These are phyloP conservation scores for Thermoascus crustaceus DNA, from an alignment of 2,329 filamentous ascomycete genomes.

Conservation along the genomic window DNA sequence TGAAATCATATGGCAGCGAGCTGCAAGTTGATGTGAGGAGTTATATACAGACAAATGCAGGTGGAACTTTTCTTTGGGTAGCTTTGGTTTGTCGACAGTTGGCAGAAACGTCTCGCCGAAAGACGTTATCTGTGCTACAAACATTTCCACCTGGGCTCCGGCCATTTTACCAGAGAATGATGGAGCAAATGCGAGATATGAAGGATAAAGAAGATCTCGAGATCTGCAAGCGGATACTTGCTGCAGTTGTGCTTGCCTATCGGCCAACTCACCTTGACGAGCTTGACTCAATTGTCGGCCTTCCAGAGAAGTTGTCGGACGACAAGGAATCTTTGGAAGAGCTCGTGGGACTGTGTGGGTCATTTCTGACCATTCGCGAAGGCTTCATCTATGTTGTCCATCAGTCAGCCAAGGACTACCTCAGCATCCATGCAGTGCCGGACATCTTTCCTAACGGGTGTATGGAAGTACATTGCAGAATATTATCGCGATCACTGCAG, in stretches of 20 bases:
- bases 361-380: slow-evolving; percentile 30
- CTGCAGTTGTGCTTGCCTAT: slow-evolving; percentile 18
- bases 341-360: slow-evolving; percentile 32
- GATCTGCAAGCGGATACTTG: slow-evolving; percentile 27
- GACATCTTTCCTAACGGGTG: slow-evolving; percentile 23
- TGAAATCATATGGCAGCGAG: slow-evolving; percentile 17
- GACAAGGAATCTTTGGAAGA: slow-evolving; percentile 14
- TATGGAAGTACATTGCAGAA: slow-evolving; percentile 17
- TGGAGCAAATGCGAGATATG: slow-evolving; percentile 8
- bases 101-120: no score
- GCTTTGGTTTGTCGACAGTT: slow-evolving; percentile 33
- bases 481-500: slow-evolving; percentile 30
- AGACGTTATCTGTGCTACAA: slow-evolving; percentile 10
- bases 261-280: slow-evolving; percentile 31
- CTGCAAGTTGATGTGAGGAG: slow-evolving; percentile 11
- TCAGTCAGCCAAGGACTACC: slow-evolving; percentile 38
- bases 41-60: slow-evolving; percentile 24
- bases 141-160: slow-evolving; percentile 1
- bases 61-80: slow-evolving; percentile 40
- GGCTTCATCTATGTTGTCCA: slow-evolving; percentile 31
- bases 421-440: slow-evolving; percentile 18
- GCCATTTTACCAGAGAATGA: neutral
- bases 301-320: slow-evolving; percentile 8
- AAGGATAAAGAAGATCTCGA: slow-evolving; percentile 16
- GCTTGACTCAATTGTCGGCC: slow-evolving; percentile 15